Conservation (phyloP, 768 basidiomycete species). For the Tephrocybe rancida region DNA sequence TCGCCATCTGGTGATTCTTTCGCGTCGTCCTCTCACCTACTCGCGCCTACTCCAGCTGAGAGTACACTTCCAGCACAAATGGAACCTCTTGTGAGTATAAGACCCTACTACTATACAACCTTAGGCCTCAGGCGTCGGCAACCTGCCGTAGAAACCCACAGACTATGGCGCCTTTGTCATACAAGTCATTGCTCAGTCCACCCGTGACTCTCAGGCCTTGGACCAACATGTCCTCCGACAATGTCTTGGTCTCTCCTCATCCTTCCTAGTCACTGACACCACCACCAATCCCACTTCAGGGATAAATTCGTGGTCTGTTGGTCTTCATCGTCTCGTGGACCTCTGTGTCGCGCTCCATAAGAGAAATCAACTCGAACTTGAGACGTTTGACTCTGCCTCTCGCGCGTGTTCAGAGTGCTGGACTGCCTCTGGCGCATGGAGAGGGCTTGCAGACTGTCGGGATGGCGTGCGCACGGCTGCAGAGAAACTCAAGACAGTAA, state of each 20-base stretch:
- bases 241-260: constrained; percentile 70
- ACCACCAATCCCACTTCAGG: constrained; percentile 60
- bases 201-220: constrained; percentile 42
- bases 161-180: constrained; percentile 66
- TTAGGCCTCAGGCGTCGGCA: neutral
- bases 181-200: constrained; percentile 53
- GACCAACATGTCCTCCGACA: constrained; percentile 66
- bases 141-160: constrained; percentile 38
- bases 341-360: constrained; percentile 71
- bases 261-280: constrained; percentile 77
- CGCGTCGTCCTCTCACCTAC: constrained; percentile 5
- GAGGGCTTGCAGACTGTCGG: constrained; percentile 63
- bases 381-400: constrained; percentile 72
- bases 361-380: constrained; percentile 70
- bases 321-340: constrained; percentile 72
- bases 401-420: constrained; percentile 81
- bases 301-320: constrained; percentile 61
- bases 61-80: neutral
- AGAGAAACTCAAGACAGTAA: constrained; percentile 55
- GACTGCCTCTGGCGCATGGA: constrained; percentile 71
- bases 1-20: constrained; percentile 12
- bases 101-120: neutral
- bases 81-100: constrained; percentile 13
- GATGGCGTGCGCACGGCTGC: constrained; percentile 66
- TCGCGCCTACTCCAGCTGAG: neutral